Evolutionary conservation across 768 basidiomycete genomes (phyloP).

Genomic region (Termitomyces sp.): DNA sequence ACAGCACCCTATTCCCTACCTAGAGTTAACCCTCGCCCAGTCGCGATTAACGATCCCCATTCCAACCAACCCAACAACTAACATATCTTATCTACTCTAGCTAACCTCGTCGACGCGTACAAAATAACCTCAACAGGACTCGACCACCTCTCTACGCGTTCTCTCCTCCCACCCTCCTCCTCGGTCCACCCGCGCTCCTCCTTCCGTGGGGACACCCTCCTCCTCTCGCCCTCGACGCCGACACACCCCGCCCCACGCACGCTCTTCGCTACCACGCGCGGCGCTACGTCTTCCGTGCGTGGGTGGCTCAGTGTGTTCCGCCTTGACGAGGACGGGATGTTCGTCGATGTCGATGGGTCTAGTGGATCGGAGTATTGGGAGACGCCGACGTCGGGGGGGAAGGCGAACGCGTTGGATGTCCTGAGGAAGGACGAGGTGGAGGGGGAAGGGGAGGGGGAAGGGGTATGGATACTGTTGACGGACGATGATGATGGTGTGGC

Average conservation of each 20-base stretch:
- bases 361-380: conserved; percentile 25
- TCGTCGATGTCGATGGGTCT: neutral
- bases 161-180: conserved; percentile 21
- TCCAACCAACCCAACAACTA: too few species aligned
- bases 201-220: conserved; percentile 43
- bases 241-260: conserved; percentile 29
- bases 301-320: conserved; percentile 42
- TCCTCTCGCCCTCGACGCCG: conserved; percentile 33
- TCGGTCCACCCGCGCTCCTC: neutral
- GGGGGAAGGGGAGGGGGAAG: conserved; percentile 15
- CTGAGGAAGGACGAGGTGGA: conserved; percentile 23
- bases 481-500: conserved; percentile 37
- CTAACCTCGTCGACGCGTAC: conserved; percentile 43
- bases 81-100: too few species aligned
- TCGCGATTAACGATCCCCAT: too few species aligned
- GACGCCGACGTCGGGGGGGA: conserved; percentile 44
- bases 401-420: conserved; percentile 47
- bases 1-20: too few species aligned
- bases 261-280: conserved; percentile 46
- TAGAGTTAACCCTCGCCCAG: too few species aligned
- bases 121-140: conserved; percentile 27
- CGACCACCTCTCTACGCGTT: conserved; percentile 26
- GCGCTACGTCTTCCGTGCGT: conserved; percentile 24
- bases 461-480: conserved; percentile 44
- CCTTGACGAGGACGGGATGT: conserved; percentile 23